These are phyloP conservation scores for Hypoxylon sp. DNA, from an alignment of 2,329 filamentous ascomycete species.

Conservation along the genomic window DNA sequence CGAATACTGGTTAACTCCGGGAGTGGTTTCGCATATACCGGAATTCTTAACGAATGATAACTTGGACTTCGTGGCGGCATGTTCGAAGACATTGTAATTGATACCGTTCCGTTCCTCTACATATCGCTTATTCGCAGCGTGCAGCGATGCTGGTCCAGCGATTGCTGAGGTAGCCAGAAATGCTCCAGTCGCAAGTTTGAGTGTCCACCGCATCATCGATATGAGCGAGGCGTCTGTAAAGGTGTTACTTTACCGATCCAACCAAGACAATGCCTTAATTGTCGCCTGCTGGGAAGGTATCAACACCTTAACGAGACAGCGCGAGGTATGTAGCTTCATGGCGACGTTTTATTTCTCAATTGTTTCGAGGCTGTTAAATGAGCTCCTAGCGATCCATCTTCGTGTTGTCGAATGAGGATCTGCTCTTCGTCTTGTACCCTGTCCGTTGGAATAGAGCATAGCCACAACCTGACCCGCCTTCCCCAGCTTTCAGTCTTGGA, in stretches of 20 bases:
- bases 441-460: conserved; percentile 20
- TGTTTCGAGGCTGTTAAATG: conserved; percentile 14
- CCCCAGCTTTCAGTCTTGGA: conserved; percentile 6
- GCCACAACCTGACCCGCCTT: conserved; percentile 23
- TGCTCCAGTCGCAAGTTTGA: conserved; percentile 13
- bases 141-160: conserved; percentile 10
- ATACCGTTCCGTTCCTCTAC: conserved; percentile 41
- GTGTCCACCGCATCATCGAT: conserved; percentile 22
- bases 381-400: conserved; percentile 11
- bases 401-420: conserved; percentile 28
- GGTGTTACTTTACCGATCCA: not conserved
- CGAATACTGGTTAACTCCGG: conserved; percentile 65
- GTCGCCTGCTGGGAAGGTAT: not conserved
- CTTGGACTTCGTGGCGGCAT: conserved; percentile 61
- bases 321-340: not conserved
- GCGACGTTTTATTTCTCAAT: conserved; percentile 10
- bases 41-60: conserved; percentile 66
- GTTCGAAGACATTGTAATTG: conserved; percentile 62
- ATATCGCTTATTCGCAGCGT: conserved; percentile 36
- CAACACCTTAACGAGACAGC: not conserved
- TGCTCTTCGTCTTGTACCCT: conserved; percentile 15
- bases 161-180: conserved; percentile 21
- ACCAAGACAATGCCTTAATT: not conserved
- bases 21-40: conserved; percentile 66
- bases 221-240: not conserved